A percentile compares a stretch with the other conserved stretches of the same genome.
These are phyloP conservation scores for Plenodomus biglobosus DNA, from an alignment of 2,329 filamentous ascomycete genomes.

Conservation along the genomic window DNA sequence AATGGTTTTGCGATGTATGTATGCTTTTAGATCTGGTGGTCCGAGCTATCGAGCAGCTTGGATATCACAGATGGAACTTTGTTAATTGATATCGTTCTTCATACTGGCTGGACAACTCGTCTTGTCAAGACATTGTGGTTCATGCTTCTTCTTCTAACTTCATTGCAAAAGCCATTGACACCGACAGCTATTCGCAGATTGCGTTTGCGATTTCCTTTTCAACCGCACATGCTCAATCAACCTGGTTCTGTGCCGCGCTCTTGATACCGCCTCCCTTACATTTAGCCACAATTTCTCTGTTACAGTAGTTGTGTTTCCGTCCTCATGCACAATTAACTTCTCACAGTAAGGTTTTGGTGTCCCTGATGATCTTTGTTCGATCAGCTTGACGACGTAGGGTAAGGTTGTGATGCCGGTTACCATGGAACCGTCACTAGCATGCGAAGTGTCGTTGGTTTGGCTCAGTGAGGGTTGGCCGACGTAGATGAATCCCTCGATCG, in stretches of 20 bases:
- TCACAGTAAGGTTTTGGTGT: conserved; percentile 25
- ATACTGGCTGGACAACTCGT: too few species aligned
- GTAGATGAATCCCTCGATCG: conserved; percentile 30
- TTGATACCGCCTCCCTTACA: conserved; percentile 4
- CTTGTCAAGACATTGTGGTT: too few species aligned
- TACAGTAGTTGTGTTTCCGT: neutral
- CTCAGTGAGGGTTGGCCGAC: conserved; percentile 3
- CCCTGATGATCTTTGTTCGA: conserved; percentile 21
- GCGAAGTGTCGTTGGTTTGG: neutral
- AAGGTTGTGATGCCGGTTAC: conserved; percentile 6
- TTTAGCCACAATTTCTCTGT: conserved; percentile 4
- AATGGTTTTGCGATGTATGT: too few species aligned
- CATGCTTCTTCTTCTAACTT: too few species aligned
- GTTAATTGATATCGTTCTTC: too few species aligned
- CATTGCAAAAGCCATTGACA: conserved; percentile 27
- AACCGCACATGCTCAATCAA: neutral
- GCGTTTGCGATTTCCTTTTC: conserved; percentile 1
- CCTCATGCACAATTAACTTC: conserved; percentile 10
- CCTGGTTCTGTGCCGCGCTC: neutral
- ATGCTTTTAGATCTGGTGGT: too few species aligned
- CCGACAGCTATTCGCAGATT: conserved; percentile 10
- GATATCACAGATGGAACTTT: too few species aligned
- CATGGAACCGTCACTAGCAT: neutral
- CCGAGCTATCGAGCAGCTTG: too few species aligned
- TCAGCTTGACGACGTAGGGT: conserved; percentile 28